These are phyloP conservation scores for Perkinsus chesapeaki DNA, from an alignment of 169 alveolate genomes.

Conservation along the genomic window DNA sequence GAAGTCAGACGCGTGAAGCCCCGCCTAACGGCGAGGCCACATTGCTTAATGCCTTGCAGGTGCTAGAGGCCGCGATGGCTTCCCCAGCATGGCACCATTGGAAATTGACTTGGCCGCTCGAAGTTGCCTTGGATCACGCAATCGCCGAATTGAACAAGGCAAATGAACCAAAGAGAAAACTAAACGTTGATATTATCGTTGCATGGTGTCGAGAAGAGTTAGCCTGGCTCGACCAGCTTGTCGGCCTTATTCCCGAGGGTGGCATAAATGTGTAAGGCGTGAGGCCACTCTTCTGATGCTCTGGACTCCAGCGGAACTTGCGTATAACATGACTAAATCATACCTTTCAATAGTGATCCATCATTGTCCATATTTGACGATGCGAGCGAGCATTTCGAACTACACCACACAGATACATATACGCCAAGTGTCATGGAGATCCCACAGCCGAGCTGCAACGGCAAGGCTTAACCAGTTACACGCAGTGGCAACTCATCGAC, in stretches of 20 bases:
- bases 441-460: neutral
- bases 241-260: neutral
- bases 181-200: neutral
- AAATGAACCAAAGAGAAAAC: neutral
- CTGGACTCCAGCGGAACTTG: no score
- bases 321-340: no score
- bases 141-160: neutral
- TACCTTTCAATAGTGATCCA: no score
- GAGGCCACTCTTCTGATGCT: no score
- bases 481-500: neutral
- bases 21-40: no score
- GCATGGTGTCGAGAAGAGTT: neutral
- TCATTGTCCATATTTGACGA: no score
- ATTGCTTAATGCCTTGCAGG: neutral
- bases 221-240: neutral
- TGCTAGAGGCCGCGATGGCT: neutral
- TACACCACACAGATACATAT: neutral
- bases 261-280: neutral
- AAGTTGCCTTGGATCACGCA: neutral
- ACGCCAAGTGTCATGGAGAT: neutral
- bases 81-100: neutral
- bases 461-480: neutral
- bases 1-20: no score
- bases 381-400: no score
- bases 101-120: neutral